Evolutionary conservation across 495 filamentous ascomycete species (phyloP), one percentile per base, ranked within the genome.

Genomic region (Penicillium silybi): DNA sequence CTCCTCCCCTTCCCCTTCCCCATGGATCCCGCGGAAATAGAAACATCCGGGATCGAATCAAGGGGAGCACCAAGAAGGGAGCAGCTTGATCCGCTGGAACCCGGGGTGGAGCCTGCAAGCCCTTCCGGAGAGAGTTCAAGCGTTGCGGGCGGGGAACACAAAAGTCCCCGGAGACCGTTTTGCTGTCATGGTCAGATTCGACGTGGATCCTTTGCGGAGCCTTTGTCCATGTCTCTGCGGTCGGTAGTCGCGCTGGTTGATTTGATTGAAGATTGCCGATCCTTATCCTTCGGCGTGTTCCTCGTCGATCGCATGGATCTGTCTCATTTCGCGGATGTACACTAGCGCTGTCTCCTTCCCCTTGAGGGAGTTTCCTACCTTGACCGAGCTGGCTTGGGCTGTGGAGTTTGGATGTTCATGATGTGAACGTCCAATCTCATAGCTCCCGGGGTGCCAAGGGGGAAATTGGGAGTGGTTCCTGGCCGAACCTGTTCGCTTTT

Each of bases 191-290:
- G 16, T 4, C 37, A 44, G 39, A 58, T 44, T 34, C 44, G 48
- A 59, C 54, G 42, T 54, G 53, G 57, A 62, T 55, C 54, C 3
- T 10, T 13, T 49, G 48, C 50, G 43, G 58, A 54, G 45, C 51
- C 47, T 13, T 27, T 54, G 42, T 29, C 50, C 53, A 50, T 46
- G 48, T 44, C 35, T 44, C 40, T 37, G 29, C 17, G n/a, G 40
- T 48, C 48, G 40, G 51, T 55, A 49, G 41, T 52, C 44, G 51
- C 52, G 38, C 6, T 60, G 54, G 57, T 58, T 57, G 46, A 48
- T 66, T 68, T 61, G 55, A 65, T 65, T 67, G 61, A 64, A 53
- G 58, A 62, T 58, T 63, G 63, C 63, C 54, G 65, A 68, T 65
- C 59, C 43, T 58, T 63, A 68, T 65, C 59, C 43, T 58, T 63